Base-by-base conservation (phyloP, 805 yeast species). In the Candida vartiovaarae region DNA sequence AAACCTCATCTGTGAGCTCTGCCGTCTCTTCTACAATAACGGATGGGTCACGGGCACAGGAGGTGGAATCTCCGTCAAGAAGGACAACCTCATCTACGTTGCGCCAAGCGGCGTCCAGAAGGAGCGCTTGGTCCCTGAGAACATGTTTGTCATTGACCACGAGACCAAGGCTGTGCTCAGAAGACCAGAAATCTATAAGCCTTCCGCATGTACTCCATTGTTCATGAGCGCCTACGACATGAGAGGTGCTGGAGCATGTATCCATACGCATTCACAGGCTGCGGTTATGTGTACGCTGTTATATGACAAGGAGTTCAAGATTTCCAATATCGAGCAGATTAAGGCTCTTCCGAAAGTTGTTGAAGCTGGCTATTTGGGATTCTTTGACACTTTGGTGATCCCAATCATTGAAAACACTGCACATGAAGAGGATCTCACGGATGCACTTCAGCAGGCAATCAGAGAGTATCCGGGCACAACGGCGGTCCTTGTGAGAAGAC, bases 41-140 rank as follows among this genome's bases (percentile, higher is more conserved):
- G 83, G 85, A 40, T 89, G 96, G 96, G 91, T 87, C 53, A 82
- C 96, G 0, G 97, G 97, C 3, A 91, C 98, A 1, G 97, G 96
- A 3, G 98, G 97, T 30, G 97, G 97, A 3, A 82, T 91, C 54
- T 84, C 95, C 30, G 82, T 90, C 40, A 63, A 57, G 46, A 71
- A 74, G 2, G 74, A 71, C 1, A 71, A 78, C 47, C 55, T 67
- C 23, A 76, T 86, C 15, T 90, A 74, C 61, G 73, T 90, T 34
- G 95, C 97, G 0, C 97, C 98, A 4, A 84, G 95, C n/a, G 97
- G 97, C 2, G 95, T 90, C 7, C 96, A 90, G 60, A 90, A 90
- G 66, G 98, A 90, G 61, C 70, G 89, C 47, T 81, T 90, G 78
- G 65, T 72, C 34, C 95, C 95, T 4, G 72, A 75, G 49, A 87